phyloP scores from a whole-genome alignment of 2,329 filamentous ascomycete genomes.

The Colletotrichum aenigma region DNA sequence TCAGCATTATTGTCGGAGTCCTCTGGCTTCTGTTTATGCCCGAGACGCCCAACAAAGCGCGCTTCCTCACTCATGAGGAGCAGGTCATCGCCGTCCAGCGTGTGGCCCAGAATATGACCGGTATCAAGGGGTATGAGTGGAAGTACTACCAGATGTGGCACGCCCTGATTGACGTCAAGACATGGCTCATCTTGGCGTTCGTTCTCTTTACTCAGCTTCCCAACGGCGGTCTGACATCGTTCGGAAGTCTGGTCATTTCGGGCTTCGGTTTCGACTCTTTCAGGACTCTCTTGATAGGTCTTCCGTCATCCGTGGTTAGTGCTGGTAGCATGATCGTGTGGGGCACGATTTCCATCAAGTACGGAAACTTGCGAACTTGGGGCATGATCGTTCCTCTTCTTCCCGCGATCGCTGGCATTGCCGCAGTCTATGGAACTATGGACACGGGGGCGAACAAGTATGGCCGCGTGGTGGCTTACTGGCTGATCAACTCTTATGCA shows the following conservation, averaged over 20 bases:
- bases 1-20: background rate
- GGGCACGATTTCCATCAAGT: slow-evolving; percentile 26
- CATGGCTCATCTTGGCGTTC: slow-evolving; percentile 13
- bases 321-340: slow-evolving; percentile 27
- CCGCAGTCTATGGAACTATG: background rate
- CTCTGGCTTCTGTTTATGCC: background rate
- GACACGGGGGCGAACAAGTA: background rate
- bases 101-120: slow-evolving; percentile 27
- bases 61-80: background rate
- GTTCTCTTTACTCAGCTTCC: slow-evolving; percentile 18
- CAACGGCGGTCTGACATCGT: slow-evolving; percentile 23
- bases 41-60: background rate
- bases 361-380: slow-evolving; percentile 27
- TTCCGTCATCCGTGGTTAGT: slow-evolving; percentile 26
- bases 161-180: slow-evolving; percentile 20
- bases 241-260: slow-evolving; percentile 24
- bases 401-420: slow-evolving; percentile 20
- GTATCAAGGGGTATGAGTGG: slow-evolving; percentile 29
- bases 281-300: slow-evolving; percentile 24
- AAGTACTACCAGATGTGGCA: slow-evolving; percentile 26
- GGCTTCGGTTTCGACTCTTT: slow-evolving; percentile 27
- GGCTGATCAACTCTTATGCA: background rate
- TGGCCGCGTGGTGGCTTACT: background rate
- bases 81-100: background rate
- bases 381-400: slow-evolving; percentile 30